Conservation (phyloP, 768 basidiomycete species). For the Kwoniella newhampshirensis region DNA sequence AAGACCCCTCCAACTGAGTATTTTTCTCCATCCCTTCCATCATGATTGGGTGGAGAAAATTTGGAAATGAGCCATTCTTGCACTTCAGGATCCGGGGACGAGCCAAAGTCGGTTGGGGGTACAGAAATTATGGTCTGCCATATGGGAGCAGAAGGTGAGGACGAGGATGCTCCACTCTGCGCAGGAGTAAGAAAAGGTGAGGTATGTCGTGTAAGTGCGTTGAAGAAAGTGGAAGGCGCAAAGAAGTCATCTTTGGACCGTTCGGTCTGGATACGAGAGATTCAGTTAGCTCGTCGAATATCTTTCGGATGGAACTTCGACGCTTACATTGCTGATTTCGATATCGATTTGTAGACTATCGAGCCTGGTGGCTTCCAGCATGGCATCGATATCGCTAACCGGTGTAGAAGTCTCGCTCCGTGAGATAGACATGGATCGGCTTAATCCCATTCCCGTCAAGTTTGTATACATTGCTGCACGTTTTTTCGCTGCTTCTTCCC, state of each 20-base stretch:
- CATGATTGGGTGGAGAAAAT: conserved; percentile 14
- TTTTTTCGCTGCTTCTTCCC: conserved; percentile 21
- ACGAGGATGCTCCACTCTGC: background rate
- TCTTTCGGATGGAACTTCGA: background rate
- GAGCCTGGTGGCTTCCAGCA: conserved; percentile 11
- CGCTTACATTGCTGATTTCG: conserved; percentile 30
- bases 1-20: conserved; percentile 16
- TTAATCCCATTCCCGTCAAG: conserved; percentile 34
- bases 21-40: conserved; percentile 1
- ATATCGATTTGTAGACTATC: conserved; percentile 39
- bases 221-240: conserved; percentile 40
- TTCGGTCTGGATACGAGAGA: conserved; percentile 30
- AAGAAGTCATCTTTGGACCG: conserved; percentile 33
- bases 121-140: conserved; percentile 18
- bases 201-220: conserved; percentile 30
- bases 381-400: conserved; percentile 60
- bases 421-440: background rate
- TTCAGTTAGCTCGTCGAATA: background rate
- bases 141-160: background rate
- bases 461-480: conserved; percentile 18
- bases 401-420: conserved; percentile 56
- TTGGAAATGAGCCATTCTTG: conserved; percentile 37
- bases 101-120: conserved; percentile 17
- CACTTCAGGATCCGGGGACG: conserved; percentile 20
- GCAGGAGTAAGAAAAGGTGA: conserved; percentile 20